Conservation (phyloP, 1,139 yeast genomes). For the Chernovozyma aurita region DNA sequence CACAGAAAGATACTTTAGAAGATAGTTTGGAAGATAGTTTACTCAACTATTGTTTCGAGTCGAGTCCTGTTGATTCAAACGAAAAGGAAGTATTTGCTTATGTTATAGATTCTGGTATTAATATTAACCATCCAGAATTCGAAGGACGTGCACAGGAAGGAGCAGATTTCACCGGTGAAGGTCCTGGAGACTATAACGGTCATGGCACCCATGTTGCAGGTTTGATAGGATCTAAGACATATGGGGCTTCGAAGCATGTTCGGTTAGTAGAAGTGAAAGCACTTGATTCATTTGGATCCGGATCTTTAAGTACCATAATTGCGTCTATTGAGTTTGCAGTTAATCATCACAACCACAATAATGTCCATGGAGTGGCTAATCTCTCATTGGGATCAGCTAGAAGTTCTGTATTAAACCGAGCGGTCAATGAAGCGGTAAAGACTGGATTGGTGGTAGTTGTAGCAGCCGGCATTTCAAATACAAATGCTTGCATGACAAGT, state of each 20-base stretch:
- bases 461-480: conserved; percentile 83
- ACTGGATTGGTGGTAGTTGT: conserved; percentile 77
- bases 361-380: conserved; percentile 63
- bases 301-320: conserved; percentile 62
- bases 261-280: conserved; percentile 69
- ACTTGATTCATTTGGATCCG: conserved; percentile 59
- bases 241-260: conserved; percentile 74
- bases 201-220: conserved; percentile 94
- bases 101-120: conserved; percentile 77
- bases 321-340: conserved; percentile 71
- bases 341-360: conserved; percentile 45
- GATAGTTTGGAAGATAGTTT: conserved; percentile 3
- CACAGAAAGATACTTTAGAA: conserved; percentile 41
- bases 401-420: conserved; percentile 63
- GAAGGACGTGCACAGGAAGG: conserved; percentile 59
- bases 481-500: conserved; percentile 72
- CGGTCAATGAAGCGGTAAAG: conserved; percentile 64
- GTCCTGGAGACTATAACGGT: conserved; percentile 61
- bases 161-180: conserved; percentile 59
- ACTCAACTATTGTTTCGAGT: conserved; percentile 25
- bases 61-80: conserved; percentile 14
- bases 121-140: conserved; percentile 56
- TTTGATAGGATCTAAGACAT: conserved; percentile 69
- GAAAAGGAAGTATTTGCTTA: conserved; percentile 63
- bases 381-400: conserved; percentile 72